Evolutionary conservation across 768 basidiomycete species (phyloP).

Genomic region (Phylloporus sp.): DNA sequence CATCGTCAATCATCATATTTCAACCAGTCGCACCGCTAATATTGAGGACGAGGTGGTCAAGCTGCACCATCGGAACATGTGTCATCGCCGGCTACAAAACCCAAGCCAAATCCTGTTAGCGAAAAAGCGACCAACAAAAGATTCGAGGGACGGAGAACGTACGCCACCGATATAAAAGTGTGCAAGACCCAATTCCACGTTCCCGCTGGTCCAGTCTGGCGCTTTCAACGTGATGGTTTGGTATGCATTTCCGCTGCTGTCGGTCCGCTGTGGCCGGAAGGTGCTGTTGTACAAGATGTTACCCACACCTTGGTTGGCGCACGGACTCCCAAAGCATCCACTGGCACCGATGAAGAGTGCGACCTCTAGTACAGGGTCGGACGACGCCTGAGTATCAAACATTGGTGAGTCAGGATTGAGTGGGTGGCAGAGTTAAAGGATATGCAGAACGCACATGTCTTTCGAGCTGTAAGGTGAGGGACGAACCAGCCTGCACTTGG

Average conservation of each 20-base stretch:
- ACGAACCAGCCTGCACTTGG: constrained; percentile 29
- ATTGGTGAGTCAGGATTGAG: background rate
- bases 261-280: background rate
- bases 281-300: background rate
- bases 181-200: background rate
- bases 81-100: too few relatives aligned
- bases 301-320: background rate
- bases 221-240: background rate
- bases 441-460: constrained; percentile 33
- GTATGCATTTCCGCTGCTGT: background rate
- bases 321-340: too few relatives aligned
- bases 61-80: too few relatives aligned
- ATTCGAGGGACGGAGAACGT: background rate
- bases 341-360: constrained; percentile 1
- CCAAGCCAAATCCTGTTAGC: too few relatives aligned
- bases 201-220: constrained; percentile 1
- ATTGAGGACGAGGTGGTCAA: too few relatives aligned
- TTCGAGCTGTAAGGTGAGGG: constrained; percentile 36
- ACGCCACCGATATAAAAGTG: constrained; percentile 5
- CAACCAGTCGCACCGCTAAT: too few relatives aligned
- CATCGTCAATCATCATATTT: too few relatives aligned
- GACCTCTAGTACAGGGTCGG: background rate
- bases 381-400: background rate
- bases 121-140: too few relatives aligned
- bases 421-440: background rate